Base-by-base conservation (phyloP, 805 yeast species). In the Barnettozyma wickerhamii region DNA sequence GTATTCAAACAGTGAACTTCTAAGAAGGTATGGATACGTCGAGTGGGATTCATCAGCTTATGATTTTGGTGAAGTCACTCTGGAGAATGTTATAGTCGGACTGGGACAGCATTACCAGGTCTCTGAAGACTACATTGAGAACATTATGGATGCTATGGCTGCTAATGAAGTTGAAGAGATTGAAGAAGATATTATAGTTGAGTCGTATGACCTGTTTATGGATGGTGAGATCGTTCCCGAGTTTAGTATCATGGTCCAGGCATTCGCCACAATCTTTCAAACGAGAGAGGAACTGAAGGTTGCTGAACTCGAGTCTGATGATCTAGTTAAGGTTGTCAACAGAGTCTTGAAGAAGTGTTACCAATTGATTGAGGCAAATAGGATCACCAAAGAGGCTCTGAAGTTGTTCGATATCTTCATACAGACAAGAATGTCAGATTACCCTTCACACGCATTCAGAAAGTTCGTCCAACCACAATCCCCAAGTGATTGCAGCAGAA, bases 11-110 rank as follows among this genome's bases (percentile, higher is more conserved):
- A 68, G 91, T n/a, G 98, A 93, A 54, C 71, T 93, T 24, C 66
- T 93, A 41, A 74, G 99, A 53, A 74, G 95, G 42, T 91, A 91
- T 52, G 99, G 99, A 0, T 91, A 86, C 53, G 93, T 88, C 19
- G 96, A 90, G 62, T 59, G 65, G 46, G 70, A 68, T 17, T 86
- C 87, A 0, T 83, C 93, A 2, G 75, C 74, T 35, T 77, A 68
- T 56, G 98, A 91, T 59, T 83, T 85, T 53, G 96, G 82, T 7
- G 98, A 91, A 60, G 52, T 91, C 4, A 69, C 79, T 2, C 49
- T 81, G 19, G 49, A 55, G 0, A 54, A 58, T 4, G 66, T 81
- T 12, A 66, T 63, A 37, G 52, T 60, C 1, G 66, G 66, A 7
- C 69, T 75, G 37, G 45, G 48, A 7, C 38, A 54, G 4, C 47